Base-by-base conservation (phyloP, 2,329 filamentous ascomycete genomes). In the Xylaria sp. region DNA sequence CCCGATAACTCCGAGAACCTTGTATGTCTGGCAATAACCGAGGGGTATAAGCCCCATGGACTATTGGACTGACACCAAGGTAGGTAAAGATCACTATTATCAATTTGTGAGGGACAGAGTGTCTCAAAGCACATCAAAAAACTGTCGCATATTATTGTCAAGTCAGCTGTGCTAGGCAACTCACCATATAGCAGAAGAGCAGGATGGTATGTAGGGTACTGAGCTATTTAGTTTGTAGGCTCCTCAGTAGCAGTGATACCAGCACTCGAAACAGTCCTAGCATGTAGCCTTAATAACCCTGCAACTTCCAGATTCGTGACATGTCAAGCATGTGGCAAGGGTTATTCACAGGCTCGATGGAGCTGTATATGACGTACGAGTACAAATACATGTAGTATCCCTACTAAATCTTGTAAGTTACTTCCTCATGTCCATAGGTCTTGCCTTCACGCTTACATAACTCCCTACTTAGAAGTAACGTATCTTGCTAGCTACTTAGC, bases 1-100 rank as follows among this genome's bases (percentile, higher is more conserved):
- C 48, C 68, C 68, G 65, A 63, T 68, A 70, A 68, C 68, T 68
- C 60, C 68, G 64, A 60, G 32, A 20, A 25, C 51, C 54, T 23
- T 9, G 20, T 25, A 37, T 28, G 39, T 12, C n/a, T 46, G 20
- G n/a, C 34, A 8, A 8, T 48, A 28, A 28, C 28, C 28, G 28
- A 28, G 28, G 28, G 28, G n/a, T 7, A 5, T 41, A 37, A 63
- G 34, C 25, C 25, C 23, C 52, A 64, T 48, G 28, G 18, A 41
- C 20, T 23, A 20, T 28, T 41, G 15, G 20, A 54, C 44, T 54
- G 37, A 32, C 23, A 46, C 34, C 15, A 44, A 54, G 12, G 12
- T 20, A n/a, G 23, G 28, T 18, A 8, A 13, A 20, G 23, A 25
- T 7, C 7, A 3, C 18, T 13, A 18, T 32, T 25, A 32, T 50